Evolutionary conservation across 129 eudicot species (phyloP), one percentile per base, ranked within the genome.

Genomic region (Chrysanthemum lavandulifolium): DNA sequence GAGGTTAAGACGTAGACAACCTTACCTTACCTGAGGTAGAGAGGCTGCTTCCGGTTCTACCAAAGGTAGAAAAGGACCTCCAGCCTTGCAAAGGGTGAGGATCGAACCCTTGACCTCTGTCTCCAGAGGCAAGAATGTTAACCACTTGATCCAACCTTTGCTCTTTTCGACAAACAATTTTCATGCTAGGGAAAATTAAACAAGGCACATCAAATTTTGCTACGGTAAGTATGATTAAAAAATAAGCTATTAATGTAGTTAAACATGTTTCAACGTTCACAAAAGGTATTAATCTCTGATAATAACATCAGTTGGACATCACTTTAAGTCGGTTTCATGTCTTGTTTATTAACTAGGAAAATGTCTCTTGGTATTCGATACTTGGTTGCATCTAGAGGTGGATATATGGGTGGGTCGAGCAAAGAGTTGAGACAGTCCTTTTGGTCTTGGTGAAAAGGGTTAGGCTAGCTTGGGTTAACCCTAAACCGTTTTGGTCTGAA

Each of bases 221-320:
- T 31, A 69, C 4, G 21, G 6, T 69, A 50, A 49, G 13, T 21
- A 25, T 13, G 59, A 45, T 45, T 40, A 40, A 7, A 40, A 40
- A 7, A 40, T 7, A 40, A 6, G 70, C 6, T 5, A 13, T 11
- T 68, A 6, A 21, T 68, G 6, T 15, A 67, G 43, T 48, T 12
- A 49, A 49, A 67, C 72, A 21, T 48, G 72, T 49, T 67, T 67
- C 31, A 65, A 43, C 54, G n/a, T 65, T 43, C 55, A 65, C 3
- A 65, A 65, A 18, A 40, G 47, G 54, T 65, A 65, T 8, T 65
- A 65, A 43, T 16, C 29, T 18, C 45, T 31, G 45, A 12, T n/a
- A 65, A 65, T 65, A 53, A 10, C 55, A 65, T n/a, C 51, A 36
- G 47, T 6, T 40, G 10, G 8, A 10, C 47, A 40, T 40, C 47